Percentiles rank a stretch among this genome's conserved stretches.
Evolutionary conservation across 2,329 filamentous ascomycete species (phyloP).

Genomic region (Cladophialophora bantiana): DNA sequence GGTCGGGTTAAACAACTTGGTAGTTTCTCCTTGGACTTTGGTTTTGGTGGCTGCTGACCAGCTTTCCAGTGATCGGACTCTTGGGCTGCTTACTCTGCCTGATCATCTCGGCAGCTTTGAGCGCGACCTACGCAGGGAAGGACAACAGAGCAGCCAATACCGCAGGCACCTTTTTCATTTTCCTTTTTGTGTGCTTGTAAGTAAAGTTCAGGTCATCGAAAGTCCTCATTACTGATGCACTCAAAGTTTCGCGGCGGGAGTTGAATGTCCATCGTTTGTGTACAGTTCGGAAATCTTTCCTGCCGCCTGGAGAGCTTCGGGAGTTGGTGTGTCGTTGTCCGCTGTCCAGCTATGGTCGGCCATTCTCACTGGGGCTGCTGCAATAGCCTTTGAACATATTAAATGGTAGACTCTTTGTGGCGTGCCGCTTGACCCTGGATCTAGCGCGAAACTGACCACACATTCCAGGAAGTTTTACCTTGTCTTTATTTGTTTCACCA

Average conservation of each 20-base stretch:
- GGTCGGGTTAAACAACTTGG: constrained; percentile 5
- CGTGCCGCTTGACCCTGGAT: neutral
- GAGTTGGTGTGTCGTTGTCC: constrained; percentile 5
- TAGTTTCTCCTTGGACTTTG: neutral
- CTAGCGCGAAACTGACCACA: neutral
- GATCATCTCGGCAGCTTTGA: neutral
- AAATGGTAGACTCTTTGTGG: neutral
- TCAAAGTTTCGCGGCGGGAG: constrained; percentile 6
- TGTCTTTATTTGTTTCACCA: constrained; percentile 13
- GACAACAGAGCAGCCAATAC: constrained; percentile 3
- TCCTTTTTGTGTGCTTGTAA: constrained; percentile 10
- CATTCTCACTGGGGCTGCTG: constrained; percentile 4
- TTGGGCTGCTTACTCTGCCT: constrained; percentile 10
- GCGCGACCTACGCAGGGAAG: neutral
- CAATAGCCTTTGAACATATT: constrained; percentile 6
- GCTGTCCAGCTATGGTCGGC: constrained; percentile 7
- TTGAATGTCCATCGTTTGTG: constrained; percentile 15
- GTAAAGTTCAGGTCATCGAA: neutral
- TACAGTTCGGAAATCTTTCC: constrained; percentile 13
- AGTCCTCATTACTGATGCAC: neutral
- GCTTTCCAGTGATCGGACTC: neutral
- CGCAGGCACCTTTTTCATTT: constrained; percentile 6
- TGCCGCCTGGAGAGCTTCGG: constrained; percentile 7
- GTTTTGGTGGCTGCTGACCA: neutral
- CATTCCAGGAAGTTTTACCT: constrained; percentile 3